phyloP scores from a whole-genome alignment of 163 green algal genomes.

The Scenedesmus sp. region DNA sequence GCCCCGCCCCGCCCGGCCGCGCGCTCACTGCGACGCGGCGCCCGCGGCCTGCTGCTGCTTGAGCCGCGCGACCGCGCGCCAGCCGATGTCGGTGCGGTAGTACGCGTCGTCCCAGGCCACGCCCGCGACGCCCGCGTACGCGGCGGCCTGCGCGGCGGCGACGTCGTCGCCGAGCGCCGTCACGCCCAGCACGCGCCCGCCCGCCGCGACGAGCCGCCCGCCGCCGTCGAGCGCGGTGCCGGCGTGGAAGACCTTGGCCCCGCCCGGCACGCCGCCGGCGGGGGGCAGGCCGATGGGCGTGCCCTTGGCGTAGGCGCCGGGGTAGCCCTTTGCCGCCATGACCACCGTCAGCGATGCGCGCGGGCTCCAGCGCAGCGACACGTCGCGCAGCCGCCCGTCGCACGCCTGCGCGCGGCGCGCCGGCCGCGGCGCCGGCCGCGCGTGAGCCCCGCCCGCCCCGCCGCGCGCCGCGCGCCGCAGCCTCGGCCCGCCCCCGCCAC shows the following conservation, averaged over 20 bases:
- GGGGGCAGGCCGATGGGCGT: slow-evolving; percentile 71
- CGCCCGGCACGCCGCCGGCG: no score
- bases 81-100: slow-evolving; percentile 95
- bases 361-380: slow-evolving; percentile 78
- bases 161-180: slow-evolving; percentile 84
- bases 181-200: slow-evolving; percentile 93
- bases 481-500: no score
- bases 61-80: slow-evolving; percentile 78
- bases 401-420: slow-evolving; percentile 12
- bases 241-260: slow-evolving; percentile 94
- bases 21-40: no score
- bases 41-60: slow-evolving; percentile 47
- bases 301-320: slow-evolving; percentile 90
- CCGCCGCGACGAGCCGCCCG: slow-evolving; percentile 73
- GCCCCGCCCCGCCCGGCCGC: no score
- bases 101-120: slow-evolving; percentile 93
- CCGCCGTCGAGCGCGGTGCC: slow-evolving; percentile 72
- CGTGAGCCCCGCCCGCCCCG: no score
- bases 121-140: slow-evolving; percentile 91
- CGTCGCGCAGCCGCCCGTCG: slow-evolving; percentile 49
- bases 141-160: slow-evolving; percentile 80
- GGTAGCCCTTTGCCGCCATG: slow-evolving; percentile 95
- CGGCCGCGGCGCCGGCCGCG: neutral
- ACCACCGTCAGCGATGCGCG: slow-evolving; percentile 91
- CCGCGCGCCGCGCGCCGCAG: no score